phyloP scores from a whole-genome alignment of 768 basidiomycete genomes.

The Amyloporia xantha region DNA sequence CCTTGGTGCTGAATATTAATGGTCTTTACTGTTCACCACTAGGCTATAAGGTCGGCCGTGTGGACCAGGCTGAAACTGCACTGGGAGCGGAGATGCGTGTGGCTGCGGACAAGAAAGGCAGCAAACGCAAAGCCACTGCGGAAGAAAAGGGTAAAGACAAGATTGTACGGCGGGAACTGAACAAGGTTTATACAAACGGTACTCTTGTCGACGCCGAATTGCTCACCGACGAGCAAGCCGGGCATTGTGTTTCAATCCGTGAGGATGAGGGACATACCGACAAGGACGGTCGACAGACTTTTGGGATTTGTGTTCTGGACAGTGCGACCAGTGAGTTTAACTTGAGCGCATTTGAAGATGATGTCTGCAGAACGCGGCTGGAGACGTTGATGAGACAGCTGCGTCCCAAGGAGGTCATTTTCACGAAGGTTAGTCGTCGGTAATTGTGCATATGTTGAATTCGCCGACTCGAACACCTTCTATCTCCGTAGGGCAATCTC shows the following conservation, averaged over 20 bases:
- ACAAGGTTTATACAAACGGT: conserved; percentile 94
- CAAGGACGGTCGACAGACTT: conserved; percentile 45
- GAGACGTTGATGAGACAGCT: conserved; percentile 92
- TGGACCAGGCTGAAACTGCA: conserved; percentile 95
- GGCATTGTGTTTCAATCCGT: conserved; percentile 88
- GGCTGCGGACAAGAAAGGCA: conserved; percentile 59
- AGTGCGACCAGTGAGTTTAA: conserved; percentile 95
- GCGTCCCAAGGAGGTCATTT: conserved; percentile 85
- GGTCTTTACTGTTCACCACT: not conserved
- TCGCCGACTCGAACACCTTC: no score
- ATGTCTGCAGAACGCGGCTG: conserved; percentile 84
- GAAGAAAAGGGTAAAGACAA: conserved; percentile 64
- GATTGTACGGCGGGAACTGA: conserved; percentile 77
- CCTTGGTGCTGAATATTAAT: not conserved
- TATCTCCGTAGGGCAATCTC: conserved; percentile 72
- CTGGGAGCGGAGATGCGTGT: conserved; percentile 95
- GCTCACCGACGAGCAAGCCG: conserved; percentile 87
- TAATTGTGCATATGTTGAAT: no score
- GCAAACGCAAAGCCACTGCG: conserved; percentile 34
- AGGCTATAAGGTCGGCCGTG: conserved; percentile 94
- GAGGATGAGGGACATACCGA: conserved; percentile 41
- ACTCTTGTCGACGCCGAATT: conserved; percentile 90
- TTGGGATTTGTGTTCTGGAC: conserved; percentile 89
- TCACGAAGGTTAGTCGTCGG: conserved; percentile 93
- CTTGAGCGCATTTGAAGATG: conserved; percentile 84